Conservation (phyloP, 208 protist genomes). For the Trichomonas vaginalis region DNA sequence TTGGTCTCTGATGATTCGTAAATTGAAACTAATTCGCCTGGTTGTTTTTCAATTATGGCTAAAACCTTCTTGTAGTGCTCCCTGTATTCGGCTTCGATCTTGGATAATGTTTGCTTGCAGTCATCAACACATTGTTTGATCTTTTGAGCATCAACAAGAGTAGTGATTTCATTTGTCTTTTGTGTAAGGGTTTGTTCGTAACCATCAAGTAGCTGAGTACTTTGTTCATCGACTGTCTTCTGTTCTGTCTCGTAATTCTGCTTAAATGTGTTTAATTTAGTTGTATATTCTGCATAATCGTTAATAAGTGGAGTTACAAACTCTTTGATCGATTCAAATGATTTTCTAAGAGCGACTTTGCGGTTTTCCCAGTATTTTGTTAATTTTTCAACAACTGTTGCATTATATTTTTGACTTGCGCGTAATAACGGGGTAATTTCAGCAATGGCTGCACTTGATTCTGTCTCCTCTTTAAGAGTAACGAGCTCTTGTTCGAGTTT, state of each 20-base stretch:
- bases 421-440: not conserved
- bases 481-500: not conserved
- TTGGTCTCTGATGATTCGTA: not conserved
- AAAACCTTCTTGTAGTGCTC: not conserved
- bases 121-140: not conserved
- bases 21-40: not conserved
- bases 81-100: not conserved
- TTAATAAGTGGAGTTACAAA: not conserved
- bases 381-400: not conserved
- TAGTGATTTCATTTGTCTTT: not conserved
- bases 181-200: not conserved
- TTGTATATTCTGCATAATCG: not conserved
- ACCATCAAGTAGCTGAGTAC: not conserved
- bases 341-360: not conserved
- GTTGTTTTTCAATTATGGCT: not conserved
- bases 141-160: not conserved
- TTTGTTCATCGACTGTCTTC: not conserved
- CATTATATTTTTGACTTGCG: not conserved
- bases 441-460: not conserved
- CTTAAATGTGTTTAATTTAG: not conserved
- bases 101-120: not conserved
- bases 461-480: not conserved
- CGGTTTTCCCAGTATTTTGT: not conserved
- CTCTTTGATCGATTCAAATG: not conserved
- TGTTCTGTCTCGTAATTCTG: not conserved